phyloP scores from a whole-genome alignment of 805 yeast genomes.

The Grigorovia transvaalensis region DNA sequence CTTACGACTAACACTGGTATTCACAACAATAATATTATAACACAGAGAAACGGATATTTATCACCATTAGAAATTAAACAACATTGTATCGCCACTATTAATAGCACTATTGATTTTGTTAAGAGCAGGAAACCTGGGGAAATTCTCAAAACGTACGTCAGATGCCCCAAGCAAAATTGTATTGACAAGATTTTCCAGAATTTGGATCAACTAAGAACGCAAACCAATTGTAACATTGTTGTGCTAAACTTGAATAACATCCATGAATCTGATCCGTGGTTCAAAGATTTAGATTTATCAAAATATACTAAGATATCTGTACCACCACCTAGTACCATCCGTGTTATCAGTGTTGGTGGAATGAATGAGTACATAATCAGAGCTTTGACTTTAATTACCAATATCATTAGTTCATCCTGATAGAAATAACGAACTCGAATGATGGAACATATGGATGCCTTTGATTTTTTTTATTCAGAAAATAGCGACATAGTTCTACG shows the following conservation, averaged over 20 bases:
- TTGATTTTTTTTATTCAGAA: too few relatives aligned
- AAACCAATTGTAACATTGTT: conserved; percentile 27
- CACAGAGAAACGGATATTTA: conserved; percentile 9
- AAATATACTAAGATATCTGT: conserved; percentile 13
- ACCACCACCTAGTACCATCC: conserved; percentile 26
- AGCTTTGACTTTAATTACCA: conserved; percentile 17
- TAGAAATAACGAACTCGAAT: neutral
- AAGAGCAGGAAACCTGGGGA: conserved; percentile 23
- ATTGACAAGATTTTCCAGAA: conserved; percentile 20
- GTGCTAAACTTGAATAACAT: conserved; percentile 25
- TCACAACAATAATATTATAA: neutral
- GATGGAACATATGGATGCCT: too few relatives aligned
- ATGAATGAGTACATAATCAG: conserved; percentile 25
- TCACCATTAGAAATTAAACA: conserved; percentile 24
- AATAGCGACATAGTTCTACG: too few relatives aligned
- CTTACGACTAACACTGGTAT: neutral
- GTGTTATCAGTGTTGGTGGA: conserved; percentile 26
- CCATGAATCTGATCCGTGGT: conserved; percentile 27
- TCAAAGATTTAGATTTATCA: conserved; percentile 15
- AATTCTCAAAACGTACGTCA: conserved; percentile 25
- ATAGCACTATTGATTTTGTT: conserved; percentile 19
- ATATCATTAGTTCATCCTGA: conserved; percentile 6
- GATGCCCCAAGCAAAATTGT: conserved; percentile 25
- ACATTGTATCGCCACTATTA: conserved; percentile 22
- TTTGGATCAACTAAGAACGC: conserved; percentile 23